Conservation (phyloP, 371 early-diverging fungal species). For the Mortierella sp. region DNA sequence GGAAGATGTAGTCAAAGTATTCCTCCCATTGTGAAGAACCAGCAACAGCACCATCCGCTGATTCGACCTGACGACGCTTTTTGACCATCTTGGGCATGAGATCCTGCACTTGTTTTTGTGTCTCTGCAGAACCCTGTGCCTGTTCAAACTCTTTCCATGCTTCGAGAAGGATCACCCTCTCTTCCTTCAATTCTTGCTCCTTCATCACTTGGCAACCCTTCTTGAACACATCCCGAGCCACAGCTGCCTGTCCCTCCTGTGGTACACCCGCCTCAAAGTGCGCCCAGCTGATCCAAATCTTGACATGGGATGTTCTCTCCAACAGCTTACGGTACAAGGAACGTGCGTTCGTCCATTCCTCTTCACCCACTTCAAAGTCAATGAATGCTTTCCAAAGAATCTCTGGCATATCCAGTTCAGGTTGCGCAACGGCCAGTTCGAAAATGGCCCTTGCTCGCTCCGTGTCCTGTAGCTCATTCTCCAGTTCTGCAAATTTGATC, state of each 20-base stretch:
- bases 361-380: slow-evolving; percentile 90
- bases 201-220: slow-evolving; percentile 79
- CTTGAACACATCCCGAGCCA: slow-evolving; percentile 81
- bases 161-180: slow-evolving; percentile 88
- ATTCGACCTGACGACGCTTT: slow-evolving; percentile 74
- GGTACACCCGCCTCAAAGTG: slow-evolving; percentile 84
- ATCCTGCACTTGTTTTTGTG: slow-evolving; percentile 66
- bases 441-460: slow-evolving; percentile 90
- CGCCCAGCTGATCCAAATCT: slow-evolving; percentile 97
- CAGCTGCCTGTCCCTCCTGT: slow-evolving; percentile 59
- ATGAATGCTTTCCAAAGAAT: slow-evolving; percentile 97
- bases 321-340: slow-evolving; percentile 86
- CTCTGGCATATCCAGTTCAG: slow-evolving; percentile 94
- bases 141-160: slow-evolving; percentile 93
- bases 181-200: slow-evolving; percentile 74
- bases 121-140: slow-evolving; percentile 68
- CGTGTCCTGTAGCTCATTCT: slow-evolving; percentile 85
- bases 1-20: slow-evolving; percentile 97
- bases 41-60: slow-evolving; percentile 62
- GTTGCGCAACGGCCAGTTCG: slow-evolving; percentile 89
- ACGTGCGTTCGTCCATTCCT: slow-evolving; percentile 82
- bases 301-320: slow-evolving; percentile 91
- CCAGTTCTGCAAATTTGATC: slow-evolving; percentile 95
- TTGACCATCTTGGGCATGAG: slow-evolving; percentile 93
- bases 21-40: slow-evolving; percentile 88